Base-by-base conservation (phyloP, 148 eudicot species). In the Diospyros kaki region DNA sequence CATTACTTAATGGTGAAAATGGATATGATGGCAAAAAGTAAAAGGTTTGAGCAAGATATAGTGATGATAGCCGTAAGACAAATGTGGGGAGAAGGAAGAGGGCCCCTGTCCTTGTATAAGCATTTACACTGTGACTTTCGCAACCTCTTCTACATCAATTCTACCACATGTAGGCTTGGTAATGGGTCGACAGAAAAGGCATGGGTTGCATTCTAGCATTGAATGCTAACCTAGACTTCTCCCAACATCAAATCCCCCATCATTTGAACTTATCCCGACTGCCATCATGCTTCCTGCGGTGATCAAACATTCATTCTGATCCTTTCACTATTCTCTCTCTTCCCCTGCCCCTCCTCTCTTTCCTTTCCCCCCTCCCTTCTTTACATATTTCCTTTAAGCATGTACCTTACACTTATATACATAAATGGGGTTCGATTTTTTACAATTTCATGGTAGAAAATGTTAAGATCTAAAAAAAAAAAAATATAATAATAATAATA, bases 41-140 rank as follows among this genome's bases (percentile, higher is more conserved):
- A 88, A 90, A 90, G 91, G 91, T 92, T 80, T 89, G 93, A 88
- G 89, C 84, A 83, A 79, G 91, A 76, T 61, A 71, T 50, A 39
- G 72, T 79, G 86, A 44, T 80, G 78, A 77, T 59, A 75, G 89
- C 67, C 17, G 58, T 77, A 61, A 65, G 66, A 56, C 38, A 9
- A 66, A 65, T 28, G 64, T 73, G 76, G 70, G 45, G 55, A 28
- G 28, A 58, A 68, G 15, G 89, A 86, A 89, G 93, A 87, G 95
- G 91, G 88, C 97, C 93, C 97, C 65, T 78, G 97, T 90, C 90
- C 81, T 78, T 89, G 96, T 82, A 78, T n/a, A 68, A 90, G 91
- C 83, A 79, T 66, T 86, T 18, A 62, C 95, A 85, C 9, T 79
- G 84, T 75, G 88, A 89, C 93, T 14, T 84, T 86, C 90, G 93